Conservation (phyloP, 352 stramenopile genomes). For the Phytophthora lateralis region DNA sequence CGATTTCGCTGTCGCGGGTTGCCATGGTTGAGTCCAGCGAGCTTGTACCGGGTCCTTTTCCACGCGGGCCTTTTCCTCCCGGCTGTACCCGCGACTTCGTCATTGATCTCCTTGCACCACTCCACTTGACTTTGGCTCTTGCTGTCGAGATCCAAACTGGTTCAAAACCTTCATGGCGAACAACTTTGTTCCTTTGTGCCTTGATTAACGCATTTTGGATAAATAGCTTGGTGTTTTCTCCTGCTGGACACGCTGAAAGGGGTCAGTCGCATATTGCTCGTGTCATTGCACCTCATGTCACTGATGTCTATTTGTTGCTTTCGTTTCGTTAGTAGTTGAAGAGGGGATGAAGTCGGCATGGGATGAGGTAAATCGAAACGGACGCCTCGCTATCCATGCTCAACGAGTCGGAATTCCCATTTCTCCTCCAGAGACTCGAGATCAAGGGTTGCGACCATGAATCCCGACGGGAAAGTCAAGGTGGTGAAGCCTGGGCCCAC, state of each 20-base stretch:
- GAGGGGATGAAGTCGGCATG: background rate
- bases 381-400: constrained; percentile 10
- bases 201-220: background rate
- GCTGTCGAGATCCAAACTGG: background rate
- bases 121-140: constrained; percentile 1
- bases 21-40: constrained; percentile 5
- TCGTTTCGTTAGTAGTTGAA: constrained; percentile 4
- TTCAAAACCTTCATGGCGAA: background rate
- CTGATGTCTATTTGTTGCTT: constrained; percentile 2
- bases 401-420: constrained; percentile 4
- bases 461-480: constrained; percentile 28
- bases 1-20: constrained; percentile 7
- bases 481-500: constrained; percentile 11
- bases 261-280: background rate
- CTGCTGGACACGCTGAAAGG: background rate
- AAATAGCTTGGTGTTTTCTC: background rate
- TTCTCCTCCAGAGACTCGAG: constrained; percentile 7
- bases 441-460: constrained; percentile 8
- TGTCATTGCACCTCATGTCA: background rate
- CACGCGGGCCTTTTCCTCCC: background rate
- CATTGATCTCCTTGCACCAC: background rate
- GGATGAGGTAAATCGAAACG: constrained; percentile 20
- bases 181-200: background rate
- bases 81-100: background rate
- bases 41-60: background rate